Evolutionary conservation across 2,329 filamentous ascomycete species (phyloP).

Genomic region (Cladophialophora bantiana): DNA sequence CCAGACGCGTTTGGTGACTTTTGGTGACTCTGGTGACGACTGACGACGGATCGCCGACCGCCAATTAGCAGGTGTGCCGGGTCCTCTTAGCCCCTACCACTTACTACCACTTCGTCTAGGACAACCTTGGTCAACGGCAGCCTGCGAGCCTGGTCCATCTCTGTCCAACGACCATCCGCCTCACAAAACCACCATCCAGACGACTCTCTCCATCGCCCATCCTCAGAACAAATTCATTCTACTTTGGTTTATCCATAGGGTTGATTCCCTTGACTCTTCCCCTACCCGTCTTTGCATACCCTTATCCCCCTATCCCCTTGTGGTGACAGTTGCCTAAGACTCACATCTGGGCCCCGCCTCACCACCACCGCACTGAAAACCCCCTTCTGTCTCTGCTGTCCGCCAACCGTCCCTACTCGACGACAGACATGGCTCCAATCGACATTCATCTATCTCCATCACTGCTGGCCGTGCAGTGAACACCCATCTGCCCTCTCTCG

Average conservation of each 20-base stretch:
- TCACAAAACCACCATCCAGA: slow-evolving; percentile 5
- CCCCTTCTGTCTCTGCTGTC: neutral
- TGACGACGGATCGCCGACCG: neutral
- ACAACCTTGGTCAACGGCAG: neutral
- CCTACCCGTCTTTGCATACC: slow-evolving; percentile 7
- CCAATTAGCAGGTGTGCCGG: slow-evolving; percentile 5
- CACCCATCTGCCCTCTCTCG: neutral
- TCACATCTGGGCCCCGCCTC: slow-evolving; percentile 22
- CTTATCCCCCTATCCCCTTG: neutral
- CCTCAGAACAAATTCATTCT: neutral
- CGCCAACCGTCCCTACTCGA: slow-evolving; percentile 8
- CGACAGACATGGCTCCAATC: slow-evolving; percentile 27
- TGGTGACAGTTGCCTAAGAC: slow-evolving; percentile 20
- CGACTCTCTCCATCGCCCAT: neutral
- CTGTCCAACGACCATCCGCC: slow-evolving; percentile 4
- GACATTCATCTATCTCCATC: slow-evolving; percentile 23
- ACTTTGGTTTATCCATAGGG: neutral
- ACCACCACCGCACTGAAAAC: neutral
- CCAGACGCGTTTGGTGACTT: neutral
- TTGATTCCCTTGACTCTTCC: neutral
- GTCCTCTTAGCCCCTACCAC: neutral
- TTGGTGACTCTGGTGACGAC: slow-evolving; percentile 2
- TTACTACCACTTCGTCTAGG: neutral
- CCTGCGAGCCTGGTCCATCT: slow-evolving; percentile 6
- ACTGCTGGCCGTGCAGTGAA: slow-evolving; percentile 20